Base-by-base conservation (phyloP, 2,329 filamentous ascomycete genomes). In the Elsinoe australis region DNA sequence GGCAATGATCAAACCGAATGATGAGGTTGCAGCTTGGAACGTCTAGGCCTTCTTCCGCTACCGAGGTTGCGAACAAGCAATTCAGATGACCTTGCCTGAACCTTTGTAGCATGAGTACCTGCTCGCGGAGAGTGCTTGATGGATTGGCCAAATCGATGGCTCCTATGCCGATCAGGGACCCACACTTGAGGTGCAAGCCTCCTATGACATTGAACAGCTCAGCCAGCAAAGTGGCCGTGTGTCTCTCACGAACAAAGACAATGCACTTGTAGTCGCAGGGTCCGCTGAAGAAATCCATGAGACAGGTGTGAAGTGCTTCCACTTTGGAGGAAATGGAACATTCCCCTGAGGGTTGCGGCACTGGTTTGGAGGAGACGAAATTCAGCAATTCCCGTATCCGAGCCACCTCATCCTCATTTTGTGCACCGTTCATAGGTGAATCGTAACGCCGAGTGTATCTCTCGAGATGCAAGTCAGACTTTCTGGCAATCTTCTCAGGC, bases 1-100 rank as follows among this genome's bases (percentile, higher is more conserved):
- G 74, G 65, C 88, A 95, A 2, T 94, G 75, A 60, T 96, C 87
- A 58, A 95, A 98, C 2, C 89, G 71, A 19, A 82, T 66, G 8
- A 82, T 74, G n/a, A 82, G 62, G 54, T 82, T 82, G 64, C 79
- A 83, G 51, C 80, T 76, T 3, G 78, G 78, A 17, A 82, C 79
- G 58, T 83, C 79, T 5, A 83, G 71, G 0, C 79, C 79, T 64
- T 83, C 79, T 59, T 83, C 79, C 3, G 77, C 79, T 2, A 82
- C 76, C 9, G 78, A 79, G 5, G 79, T 83, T 29, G 78, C 74
- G 57, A 83, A 82, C 14, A 81, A 62, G 51, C 78, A 78, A 52
- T 81, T 82, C 24, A 79, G 57, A 9, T 75, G 68, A 3, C 76
- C 78, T 45, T 72, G 74, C 31, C 76, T 69, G 54, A 83, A 82